Evolutionary conservation across 163 green algal species (phyloP).

Genomic region (Chloromonas sp.): DNA sequence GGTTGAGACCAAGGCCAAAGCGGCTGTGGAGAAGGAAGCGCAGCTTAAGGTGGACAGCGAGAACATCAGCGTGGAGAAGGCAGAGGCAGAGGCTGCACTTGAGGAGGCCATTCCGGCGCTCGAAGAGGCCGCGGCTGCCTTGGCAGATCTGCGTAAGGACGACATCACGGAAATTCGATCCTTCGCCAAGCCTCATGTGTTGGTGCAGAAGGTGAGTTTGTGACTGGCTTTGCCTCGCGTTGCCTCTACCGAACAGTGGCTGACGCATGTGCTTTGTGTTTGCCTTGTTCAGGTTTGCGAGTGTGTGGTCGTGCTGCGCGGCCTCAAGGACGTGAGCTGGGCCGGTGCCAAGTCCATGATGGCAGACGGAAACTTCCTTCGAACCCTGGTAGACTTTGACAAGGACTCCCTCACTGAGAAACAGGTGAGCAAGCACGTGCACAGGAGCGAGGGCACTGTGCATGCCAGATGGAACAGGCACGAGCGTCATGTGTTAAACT

Average conservation of each 20-base stretch:
- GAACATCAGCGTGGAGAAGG: constrained; percentile 67
- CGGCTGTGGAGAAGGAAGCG: constrained; percentile 66
- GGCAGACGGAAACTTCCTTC: constrained; percentile 75
- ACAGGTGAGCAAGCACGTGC: constrained; percentile 22
- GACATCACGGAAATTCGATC: constrained; percentile 87
- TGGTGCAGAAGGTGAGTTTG: constrained; percentile 71
- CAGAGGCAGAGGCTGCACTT: constrained; percentile 74
- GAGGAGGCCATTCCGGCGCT: constrained; percentile 79
- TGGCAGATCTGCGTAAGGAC: constrained; percentile 81
- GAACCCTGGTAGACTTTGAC: constrained; percentile 78
- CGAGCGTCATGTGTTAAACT: too few relatives aligned
- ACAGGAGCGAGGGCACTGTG: too few relatives aligned
- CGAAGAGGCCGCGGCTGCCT: constrained; percentile 70
- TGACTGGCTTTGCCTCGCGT: background rate
- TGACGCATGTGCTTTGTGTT: background rate
- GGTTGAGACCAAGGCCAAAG: constrained; percentile 70
- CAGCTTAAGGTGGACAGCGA: constrained; percentile 61
- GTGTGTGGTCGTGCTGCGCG: constrained; percentile 79
- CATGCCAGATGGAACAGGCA: too few relatives aligned
- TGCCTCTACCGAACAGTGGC: background rate
- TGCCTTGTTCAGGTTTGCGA: constrained; percentile 63
- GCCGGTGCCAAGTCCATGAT: constrained; percentile 83
- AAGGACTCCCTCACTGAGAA: constrained; percentile 56
- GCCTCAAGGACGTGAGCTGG: constrained; percentile 87
- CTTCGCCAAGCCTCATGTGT: constrained; percentile 80